Conservation (phyloP, 2,329 filamentous ascomycete genomes). For the Alternaria brassicicola region DNA sequence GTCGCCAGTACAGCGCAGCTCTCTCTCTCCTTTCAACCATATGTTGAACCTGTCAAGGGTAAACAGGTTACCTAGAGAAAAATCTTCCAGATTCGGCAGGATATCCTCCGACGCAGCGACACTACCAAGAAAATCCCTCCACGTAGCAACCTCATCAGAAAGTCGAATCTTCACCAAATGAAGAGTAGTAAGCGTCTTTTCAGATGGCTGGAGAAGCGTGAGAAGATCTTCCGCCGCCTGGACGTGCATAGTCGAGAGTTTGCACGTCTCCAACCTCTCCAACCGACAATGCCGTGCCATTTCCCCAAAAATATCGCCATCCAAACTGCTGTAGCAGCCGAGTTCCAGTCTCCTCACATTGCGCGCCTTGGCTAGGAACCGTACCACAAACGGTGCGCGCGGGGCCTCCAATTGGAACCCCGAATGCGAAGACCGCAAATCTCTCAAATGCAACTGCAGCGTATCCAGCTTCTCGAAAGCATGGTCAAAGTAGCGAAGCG, state of each 20-base stretch:
- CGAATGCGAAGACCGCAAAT: conserved; percentile 32
- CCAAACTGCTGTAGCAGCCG: conserved; percentile 33
- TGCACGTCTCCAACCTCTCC: conserved; percentile 18
- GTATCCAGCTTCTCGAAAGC: conserved; percentile 23
- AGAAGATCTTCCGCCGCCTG: conserved; percentile 16
- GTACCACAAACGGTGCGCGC: conserved; percentile 33
- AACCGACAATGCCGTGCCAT: conserved; percentile 32
- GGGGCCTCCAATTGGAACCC: conserved; percentile 30
- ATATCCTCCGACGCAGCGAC: conserved; percentile 9
- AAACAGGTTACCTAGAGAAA: conserved; percentile 22
- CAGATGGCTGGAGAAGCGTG: conserved; percentile 19
- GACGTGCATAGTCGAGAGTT: conserved; percentile 26
- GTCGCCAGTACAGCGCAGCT: conserved; percentile 4
- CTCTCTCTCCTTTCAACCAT: conserved; percentile 12
- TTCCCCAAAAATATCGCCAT: conserved; percentile 29
- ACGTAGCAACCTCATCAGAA: conserved; percentile 13
- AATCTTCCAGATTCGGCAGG: conserved; percentile 10
- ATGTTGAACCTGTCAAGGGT: neutral
- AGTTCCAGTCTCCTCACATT: conserved; percentile 25
- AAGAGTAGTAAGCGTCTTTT: conserved; percentile 16
- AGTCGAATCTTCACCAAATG: conserved; percentile 20
- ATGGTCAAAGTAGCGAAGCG: conserved; percentile 15
- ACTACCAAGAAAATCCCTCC: conserved; percentile 21
- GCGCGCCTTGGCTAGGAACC: conserved; percentile 33
- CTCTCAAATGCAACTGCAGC: conserved; percentile 34